Conservation (phyloP, 2,329 filamentous ascomycete genomes). For the Seiridium unicorne region DNA sequence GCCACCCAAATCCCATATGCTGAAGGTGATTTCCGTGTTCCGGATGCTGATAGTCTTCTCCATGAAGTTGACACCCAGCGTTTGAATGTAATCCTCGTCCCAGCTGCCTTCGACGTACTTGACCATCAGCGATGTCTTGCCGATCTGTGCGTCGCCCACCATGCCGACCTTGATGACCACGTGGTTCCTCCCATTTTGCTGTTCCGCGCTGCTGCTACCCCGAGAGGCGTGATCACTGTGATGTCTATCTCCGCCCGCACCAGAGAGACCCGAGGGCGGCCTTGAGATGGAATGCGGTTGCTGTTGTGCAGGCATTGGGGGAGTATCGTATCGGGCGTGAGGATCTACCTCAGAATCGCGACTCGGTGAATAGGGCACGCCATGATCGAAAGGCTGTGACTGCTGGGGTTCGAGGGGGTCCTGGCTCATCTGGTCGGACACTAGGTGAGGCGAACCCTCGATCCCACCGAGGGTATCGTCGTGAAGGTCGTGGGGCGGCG, state of each 20-base stretch:
- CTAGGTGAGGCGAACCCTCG: slow-evolving; percentile 42
- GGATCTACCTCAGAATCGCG: slow-evolving; percentile 35
- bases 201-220: slow-evolving; percentile 35
- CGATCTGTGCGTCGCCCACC: slow-evolving; percentile 98
- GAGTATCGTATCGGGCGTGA: slow-evolving; percentile 43
- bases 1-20: slow-evolving; percentile 97
- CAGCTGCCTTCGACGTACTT: slow-evolving; percentile 99
- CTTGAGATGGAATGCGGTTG: slow-evolving; percentile 45
- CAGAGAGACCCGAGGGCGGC: slow-evolving; percentile 54
- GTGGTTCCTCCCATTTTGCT: slow-evolving; percentile 57
- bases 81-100: slow-evolving; percentile 99
- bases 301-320: slow-evolving; percentile 40
- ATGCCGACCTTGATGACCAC: slow-evolving; percentile 99
- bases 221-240: slow-evolving; percentile 45
- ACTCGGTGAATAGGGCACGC: slow-evolving; percentile 24
- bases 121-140: slow-evolving; percentile 98
- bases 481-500: slow-evolving; percentile 29
- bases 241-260: slow-evolving; percentile 34
- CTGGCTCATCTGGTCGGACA: slow-evolving; percentile 14
- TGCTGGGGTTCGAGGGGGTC: slow-evolving; percentile 11
- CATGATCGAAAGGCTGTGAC: slow-evolving; percentile 23
- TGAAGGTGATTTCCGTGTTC: slow-evolving; percentile 99
- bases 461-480: slow-evolving; percentile 49
- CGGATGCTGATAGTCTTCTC: slow-evolving; percentile 99
- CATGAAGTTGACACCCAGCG: slow-evolving; percentile 99